These are phyloP conservation scores for Beauveria sp. DNA, from an alignment of 2,329 filamentous ascomycete genomes.

Conservation along the genomic window DNA sequence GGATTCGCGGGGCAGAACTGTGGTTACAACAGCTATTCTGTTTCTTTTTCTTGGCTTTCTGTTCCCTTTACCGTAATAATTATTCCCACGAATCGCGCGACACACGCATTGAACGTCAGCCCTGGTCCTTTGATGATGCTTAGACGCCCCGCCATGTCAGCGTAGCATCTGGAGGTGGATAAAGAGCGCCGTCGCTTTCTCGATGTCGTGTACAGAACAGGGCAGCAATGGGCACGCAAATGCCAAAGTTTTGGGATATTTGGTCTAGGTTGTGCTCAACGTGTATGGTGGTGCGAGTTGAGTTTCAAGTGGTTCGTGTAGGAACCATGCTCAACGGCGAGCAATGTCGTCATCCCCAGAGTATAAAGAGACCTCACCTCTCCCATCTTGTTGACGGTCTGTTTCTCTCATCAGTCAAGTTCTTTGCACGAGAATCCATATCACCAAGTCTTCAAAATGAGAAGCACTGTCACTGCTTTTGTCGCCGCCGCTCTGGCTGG, in stretches of 20 bases:
- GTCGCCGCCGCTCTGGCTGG: conserved; percentile 12
- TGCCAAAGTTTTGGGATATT: neutral
- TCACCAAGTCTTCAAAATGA: conserved; percentile 12
- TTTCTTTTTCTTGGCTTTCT: neutral
- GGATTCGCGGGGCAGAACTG: too few relatives aligned
- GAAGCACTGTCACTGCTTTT: conserved; percentile 12
- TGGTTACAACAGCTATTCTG: neutral
- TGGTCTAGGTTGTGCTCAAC: neutral
- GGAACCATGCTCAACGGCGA: neutral
- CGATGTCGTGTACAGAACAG: neutral
- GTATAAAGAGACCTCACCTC: neutral
- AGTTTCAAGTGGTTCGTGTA: neutral
- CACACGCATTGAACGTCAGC: neutral
- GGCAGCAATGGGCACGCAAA: neutral
- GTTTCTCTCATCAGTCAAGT: neutral
- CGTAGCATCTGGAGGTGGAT: conserved; percentile 4
- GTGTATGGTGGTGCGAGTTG: neutral
- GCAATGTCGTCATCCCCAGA: neutral
- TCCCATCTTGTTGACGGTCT: neutral
- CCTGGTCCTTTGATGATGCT: neutral
- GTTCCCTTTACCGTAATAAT: neutral
- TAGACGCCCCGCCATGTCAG: neutral
- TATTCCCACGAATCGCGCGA: neutral
- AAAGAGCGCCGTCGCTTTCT: neutral
- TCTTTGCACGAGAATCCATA: neutral